phyloP scores from a whole-genome alignment of 1,139 yeast species.

The Blastobotrys apis region DNA sequence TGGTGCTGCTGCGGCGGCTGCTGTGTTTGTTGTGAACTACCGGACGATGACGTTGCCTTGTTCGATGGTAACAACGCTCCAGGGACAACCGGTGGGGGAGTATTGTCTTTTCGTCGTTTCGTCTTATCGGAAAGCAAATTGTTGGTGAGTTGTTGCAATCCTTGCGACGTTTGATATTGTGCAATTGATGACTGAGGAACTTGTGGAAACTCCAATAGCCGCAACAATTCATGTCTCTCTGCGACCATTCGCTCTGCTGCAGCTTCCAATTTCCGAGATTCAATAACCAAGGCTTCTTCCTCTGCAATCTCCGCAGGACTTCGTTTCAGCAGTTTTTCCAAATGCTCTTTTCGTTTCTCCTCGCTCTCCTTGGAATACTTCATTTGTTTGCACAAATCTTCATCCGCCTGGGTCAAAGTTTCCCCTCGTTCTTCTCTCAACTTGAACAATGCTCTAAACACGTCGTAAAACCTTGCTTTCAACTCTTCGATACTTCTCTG shows the following conservation, averaged over 20 bases:
- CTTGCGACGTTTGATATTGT: conserved; percentile 83
- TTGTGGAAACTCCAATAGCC: conserved; percentile 84
- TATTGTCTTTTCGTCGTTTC: conserved; percentile 47
- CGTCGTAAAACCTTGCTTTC: conserved; percentile 71
- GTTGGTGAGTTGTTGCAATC: conserved; percentile 79
- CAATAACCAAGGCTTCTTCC: conserved; percentile 89
- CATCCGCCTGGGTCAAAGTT: conserved; percentile 33
- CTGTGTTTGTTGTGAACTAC: background rate
- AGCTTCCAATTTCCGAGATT: conserved; percentile 86
- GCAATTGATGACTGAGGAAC: conserved; percentile 68
- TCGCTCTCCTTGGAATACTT: conserved; percentile 66
- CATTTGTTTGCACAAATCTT: conserved; percentile 41
- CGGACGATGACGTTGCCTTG: conserved; percentile 17
- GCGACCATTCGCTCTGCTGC: conserved; percentile 85
- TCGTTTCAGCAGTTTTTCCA: conserved; percentile 69
- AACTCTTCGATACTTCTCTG: conserved; percentile 64
- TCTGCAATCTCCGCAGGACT: conserved; percentile 97
- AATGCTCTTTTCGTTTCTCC: conserved; percentile 70
- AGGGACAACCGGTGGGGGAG: conserved; percentile 44
- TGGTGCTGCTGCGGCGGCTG: background rate
- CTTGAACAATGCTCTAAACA: conserved; percentile 46
- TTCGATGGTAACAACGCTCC: conserved; percentile 7
- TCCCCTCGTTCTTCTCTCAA: conserved; percentile 44
- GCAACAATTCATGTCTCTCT: conserved; percentile 76
- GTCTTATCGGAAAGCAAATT: conserved; percentile 75